Base-by-base conservation (phyloP, 805 yeast genomes). In the Metahyphopichia silvanorum region DNA sequence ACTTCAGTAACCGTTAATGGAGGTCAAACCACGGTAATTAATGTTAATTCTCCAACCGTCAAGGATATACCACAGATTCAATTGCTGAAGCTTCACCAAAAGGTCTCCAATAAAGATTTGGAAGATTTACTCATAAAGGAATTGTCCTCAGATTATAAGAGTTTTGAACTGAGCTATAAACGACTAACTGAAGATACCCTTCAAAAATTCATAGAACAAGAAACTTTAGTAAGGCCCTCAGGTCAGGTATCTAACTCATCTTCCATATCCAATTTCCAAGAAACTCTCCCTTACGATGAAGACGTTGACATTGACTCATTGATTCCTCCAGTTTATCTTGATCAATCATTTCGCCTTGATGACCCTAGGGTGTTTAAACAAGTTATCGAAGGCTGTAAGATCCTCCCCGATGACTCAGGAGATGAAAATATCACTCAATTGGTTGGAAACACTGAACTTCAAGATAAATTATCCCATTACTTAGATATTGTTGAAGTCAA, bases 41-140 rank as follows among this genome's bases (percentile, higher is more conserved):
- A 71, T 42, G 51, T 82, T 16, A 64, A 65, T 25, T 71, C 77
- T 6, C 98, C 98, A 0, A 82, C 96, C 0, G 66, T 74, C 2
- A 70, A 72, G 31, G 98, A 93, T 49, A 91, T 91, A 8, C 96
- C 97, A 0, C 87, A 82, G 16, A 81, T 87, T 8, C 77, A 73
- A 29, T 63, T 91, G 24, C 38, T 47, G 45, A 54, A 62, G 22
- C 48, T 66, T 17, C 41, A 48, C 8, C 29, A 42, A 7, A 55
- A 51, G 33, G 58, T 58, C 2, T 23, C 50, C 15, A 43, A 43
- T 16, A 41, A 46, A 3, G 54, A 53, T 11, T 37, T 63, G 29
- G 36, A 33, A 12, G 23, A 33, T 3, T 32, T 40, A 15, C 51
- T 54, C 28, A 46, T 57, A 6, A 36, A 34, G 3, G 39, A 39